Percentiles rank a stretch among this genome's conserved stretches.
These are phyloP conservation scores for Ceratocystis variospora DNA, from an alignment of 2,329 filamentous ascomycete species.

Conservation along the genomic window DNA sequence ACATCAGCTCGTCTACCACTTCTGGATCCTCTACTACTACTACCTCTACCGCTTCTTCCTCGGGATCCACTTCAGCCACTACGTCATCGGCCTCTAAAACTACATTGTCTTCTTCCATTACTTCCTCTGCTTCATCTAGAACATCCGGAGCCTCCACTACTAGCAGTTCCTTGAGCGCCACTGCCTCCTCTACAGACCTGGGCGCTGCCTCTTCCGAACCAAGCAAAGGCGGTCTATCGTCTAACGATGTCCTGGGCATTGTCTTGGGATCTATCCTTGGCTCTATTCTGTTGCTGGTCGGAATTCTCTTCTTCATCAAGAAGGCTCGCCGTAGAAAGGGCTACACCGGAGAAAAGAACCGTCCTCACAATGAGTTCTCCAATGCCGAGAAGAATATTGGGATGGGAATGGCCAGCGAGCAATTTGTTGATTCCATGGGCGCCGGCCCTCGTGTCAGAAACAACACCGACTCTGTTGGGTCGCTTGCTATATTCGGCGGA, in stretches of 20 bases:
- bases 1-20: conserved; percentile 25
- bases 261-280: conserved; percentile 72
- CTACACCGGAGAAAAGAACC: conserved; percentile 17
- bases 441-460: conserved; percentile 25
- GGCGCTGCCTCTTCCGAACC: conserved; percentile 25
- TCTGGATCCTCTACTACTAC: conserved; percentile 23
- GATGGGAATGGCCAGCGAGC: conserved; percentile 18
- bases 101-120: conserved; percentile 20
- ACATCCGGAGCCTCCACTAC: conserved; percentile 24
- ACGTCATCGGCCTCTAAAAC: conserved; percentile 19
- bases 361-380: conserved; percentile 11
- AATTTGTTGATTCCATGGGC: conserved; percentile 18
- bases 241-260: conserved; percentile 58
- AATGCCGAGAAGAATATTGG: conserved; percentile 17
- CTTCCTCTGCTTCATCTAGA: conserved; percentile 23
- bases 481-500: conserved; percentile 18
- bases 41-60: conserved; percentile 24
- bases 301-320: conserved; percentile 52
- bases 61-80: conserved; percentile 23
- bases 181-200: conserved; percentile 19
- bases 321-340: conserved; percentile 12
- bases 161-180: conserved; percentile 22
- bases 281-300: conserved; percentile 49
- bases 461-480: conserved; percentile 10
- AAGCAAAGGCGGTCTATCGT: conserved; percentile 18